A percentile compares a stretch with the other conserved stretches of the same genome.
Evolutionary conservation across 73 alveolate genomes (phyloP).

Genomic region (Paramecium primaurelia): DNA sequence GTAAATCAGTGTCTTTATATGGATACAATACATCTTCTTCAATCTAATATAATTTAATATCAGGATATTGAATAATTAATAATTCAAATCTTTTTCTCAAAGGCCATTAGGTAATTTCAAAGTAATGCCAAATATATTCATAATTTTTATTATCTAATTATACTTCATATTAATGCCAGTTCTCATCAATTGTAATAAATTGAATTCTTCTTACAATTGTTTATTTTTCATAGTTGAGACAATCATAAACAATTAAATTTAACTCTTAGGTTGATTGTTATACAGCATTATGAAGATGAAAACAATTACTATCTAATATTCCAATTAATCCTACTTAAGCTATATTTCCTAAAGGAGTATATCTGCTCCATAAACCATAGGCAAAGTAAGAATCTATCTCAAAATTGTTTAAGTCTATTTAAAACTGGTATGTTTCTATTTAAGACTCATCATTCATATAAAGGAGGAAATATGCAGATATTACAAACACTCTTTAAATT

Average conservation of each 20-base stretch:
- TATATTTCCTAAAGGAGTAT: not conserved
- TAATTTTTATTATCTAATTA: not conserved
- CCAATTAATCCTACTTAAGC: not conserved
- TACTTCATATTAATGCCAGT: not conserved
- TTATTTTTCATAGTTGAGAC: not conserved
- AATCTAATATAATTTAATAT: not conserved
- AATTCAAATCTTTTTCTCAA: not conserved
- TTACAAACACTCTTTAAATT: not conserved
- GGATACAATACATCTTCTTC: not conserved
- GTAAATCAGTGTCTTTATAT: not conserved
- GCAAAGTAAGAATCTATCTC: not conserved
- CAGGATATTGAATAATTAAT: not conserved
- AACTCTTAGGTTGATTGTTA: not conserved
- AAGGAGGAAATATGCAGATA: not conserved
- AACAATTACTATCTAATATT: not conserved
- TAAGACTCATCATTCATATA: not conserved
- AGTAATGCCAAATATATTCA: not conserved
- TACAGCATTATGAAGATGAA: not conserved
- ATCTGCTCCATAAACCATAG: not conserved
- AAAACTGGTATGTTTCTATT: not conserved
- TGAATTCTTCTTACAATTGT: not conserved
- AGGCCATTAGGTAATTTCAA: not conserved
- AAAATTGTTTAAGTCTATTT: not conserved
- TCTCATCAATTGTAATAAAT: not conserved
- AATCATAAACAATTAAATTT: not conserved